phyloP scores from a whole-genome alignment of 1,139 yeast genomes.

The Taphrina wiesneri region DNA sequence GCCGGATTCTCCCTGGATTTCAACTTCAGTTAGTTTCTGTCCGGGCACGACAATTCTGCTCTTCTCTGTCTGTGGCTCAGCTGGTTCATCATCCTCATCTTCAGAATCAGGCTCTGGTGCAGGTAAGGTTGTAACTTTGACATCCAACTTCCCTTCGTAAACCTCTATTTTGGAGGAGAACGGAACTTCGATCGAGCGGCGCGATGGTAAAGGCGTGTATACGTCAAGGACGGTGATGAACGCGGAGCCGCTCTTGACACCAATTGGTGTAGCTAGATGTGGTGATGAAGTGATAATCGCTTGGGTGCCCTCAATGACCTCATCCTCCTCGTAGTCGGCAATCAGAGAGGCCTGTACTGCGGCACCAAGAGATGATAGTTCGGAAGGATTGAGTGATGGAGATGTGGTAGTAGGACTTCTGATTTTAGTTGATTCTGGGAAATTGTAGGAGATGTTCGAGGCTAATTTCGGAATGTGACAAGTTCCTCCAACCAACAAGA shows the following conservation, averaged over 20 bases:
- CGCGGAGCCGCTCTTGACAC: constrained; percentile 73
- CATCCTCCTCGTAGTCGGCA: constrained; percentile 81
- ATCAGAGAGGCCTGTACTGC: constrained; percentile 93
- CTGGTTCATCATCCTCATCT: constrained; percentile 55
- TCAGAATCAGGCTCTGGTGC: constrained; percentile 35
- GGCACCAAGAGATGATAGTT: constrained; percentile 90
- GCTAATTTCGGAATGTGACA: constrained; percentile 92
- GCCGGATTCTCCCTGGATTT: constrained; percentile 69
- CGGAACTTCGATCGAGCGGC: constrained; percentile 67
- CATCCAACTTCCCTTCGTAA: constrained; percentile 79
- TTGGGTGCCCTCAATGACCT: constrained; percentile 77
- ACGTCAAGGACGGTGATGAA: constrained; percentile 74
- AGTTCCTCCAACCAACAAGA: constrained; percentile 89
- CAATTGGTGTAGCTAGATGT: constrained; percentile 81
- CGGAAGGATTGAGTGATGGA: constrained; percentile 84
- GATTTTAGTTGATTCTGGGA: constrained; percentile 77
- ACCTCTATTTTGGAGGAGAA: constrained; percentile 62
- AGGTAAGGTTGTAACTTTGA: constrained; percentile 59
- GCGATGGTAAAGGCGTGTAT: constrained; percentile 91
- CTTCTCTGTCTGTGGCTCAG: constrained; percentile 73
- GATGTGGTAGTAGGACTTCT: constrained; percentile 75
- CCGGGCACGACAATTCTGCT: constrained; percentile 69
- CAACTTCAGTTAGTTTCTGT: constrained; percentile 71
- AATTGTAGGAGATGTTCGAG: constrained; percentile 65
- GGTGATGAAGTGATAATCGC: constrained; percentile 88